Evolutionary conservation across 2,329 filamentous ascomycete genomes (phyloP).

Genomic region (Cladosporium colombiae): DNA sequence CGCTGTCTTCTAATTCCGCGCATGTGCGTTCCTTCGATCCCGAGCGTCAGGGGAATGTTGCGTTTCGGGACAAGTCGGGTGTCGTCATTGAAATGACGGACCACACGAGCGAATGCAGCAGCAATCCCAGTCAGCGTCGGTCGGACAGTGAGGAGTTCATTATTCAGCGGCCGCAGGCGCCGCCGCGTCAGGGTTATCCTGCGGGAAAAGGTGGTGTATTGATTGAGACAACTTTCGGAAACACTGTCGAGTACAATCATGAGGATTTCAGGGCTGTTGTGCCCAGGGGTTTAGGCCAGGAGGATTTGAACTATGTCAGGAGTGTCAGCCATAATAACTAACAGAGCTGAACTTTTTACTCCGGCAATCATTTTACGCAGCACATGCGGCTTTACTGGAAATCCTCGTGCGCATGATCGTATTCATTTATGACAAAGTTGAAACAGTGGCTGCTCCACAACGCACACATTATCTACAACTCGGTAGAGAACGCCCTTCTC

Average conservation of each 20-base stretch:
- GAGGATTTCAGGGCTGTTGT: background rate
- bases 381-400: background rate
- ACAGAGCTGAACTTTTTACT: background rate
- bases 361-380: background rate
- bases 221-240: background rate
- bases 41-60: background rate
- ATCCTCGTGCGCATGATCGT: background rate
- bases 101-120: conserved; percentile 1
- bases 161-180: background rate
- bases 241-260: background rate
- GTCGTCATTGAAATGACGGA: conserved; percentile 1
- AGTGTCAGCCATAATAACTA: background rate
- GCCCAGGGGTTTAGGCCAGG: background rate
- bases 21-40: background rate
- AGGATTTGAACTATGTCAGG: conserved; percentile 2
- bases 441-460: background rate
- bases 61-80: background rate
- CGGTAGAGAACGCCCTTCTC: background rate
- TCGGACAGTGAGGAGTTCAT: conserved; percentile 11
- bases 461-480: background rate
- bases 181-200: background rate
- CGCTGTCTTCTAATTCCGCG: background rate
- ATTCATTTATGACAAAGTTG: background rate
- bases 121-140: background rate
- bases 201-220: background rate